These are phyloP conservation scores for Mortierella sp. DNA, from an alignment of 371 early-diverging fungal species.

Conservation along the genomic window DNA sequence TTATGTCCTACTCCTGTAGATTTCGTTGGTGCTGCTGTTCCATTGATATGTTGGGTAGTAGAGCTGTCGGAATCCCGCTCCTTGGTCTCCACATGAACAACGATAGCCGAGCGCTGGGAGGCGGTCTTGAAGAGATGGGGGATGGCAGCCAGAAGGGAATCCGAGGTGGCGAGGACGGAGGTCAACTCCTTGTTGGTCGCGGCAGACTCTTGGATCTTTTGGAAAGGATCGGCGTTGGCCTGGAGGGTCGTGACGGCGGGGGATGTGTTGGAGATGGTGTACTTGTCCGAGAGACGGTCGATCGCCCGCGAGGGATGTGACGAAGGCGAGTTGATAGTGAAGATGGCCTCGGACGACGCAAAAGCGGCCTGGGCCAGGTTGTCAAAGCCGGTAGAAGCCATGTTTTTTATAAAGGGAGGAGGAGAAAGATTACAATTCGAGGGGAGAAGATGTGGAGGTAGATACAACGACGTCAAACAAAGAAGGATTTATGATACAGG, in stretches of 20 bases:
- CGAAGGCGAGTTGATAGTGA: conserved; percentile 49
- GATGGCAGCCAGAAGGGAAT: conserved; percentile 70
- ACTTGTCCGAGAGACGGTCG: conserved; percentile 50
- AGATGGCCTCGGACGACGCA: conserved; percentile 51
- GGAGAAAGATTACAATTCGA: conserved; percentile 10
- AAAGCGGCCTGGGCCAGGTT: conserved; percentile 55
- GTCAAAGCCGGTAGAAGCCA: conserved; percentile 49
- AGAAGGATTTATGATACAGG: conserved; percentile 23
- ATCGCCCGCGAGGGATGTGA: conserved; percentile 51
- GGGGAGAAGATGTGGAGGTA: neutral
- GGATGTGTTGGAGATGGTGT: conserved; percentile 39
- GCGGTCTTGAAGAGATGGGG: conserved; percentile 76
- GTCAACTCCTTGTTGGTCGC: conserved; percentile 45
- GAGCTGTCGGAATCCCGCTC: conserved; percentile 44
- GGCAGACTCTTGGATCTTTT: conserved; percentile 49
- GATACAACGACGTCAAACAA: neutral
- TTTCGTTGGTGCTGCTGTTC: conserved; percentile 13
- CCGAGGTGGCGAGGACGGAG: conserved; percentile 68
- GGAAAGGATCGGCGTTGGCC: conserved; percentile 56
- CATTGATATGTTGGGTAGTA: neutral
- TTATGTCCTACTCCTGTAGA: conserved; percentile 23
- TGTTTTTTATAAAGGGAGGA: conserved; percentile 18
- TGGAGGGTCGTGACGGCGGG: conserved; percentile 44
- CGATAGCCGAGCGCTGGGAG: conserved; percentile 63
- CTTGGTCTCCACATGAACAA: conserved; percentile 67